Percentiles rank a stretch among this genome's conserved stretches.
phyloP scores from a whole-genome alignment of 2,329 filamentous ascomycete genomes.

The Fusarium drepaniforme region DNA sequence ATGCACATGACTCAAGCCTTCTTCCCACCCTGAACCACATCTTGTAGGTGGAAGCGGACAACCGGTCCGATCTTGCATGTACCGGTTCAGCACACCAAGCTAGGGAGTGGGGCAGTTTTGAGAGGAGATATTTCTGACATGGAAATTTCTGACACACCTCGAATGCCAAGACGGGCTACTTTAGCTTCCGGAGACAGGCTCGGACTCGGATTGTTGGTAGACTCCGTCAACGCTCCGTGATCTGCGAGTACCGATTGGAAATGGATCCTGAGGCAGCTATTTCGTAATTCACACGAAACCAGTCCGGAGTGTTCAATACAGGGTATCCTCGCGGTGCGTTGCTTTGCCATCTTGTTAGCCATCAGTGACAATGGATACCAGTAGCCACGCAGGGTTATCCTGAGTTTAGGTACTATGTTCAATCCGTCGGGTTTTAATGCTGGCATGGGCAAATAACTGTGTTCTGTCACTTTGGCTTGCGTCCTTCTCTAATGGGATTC shows the following conservation, averaged over 20 bases:
- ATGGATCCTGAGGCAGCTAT: background rate
- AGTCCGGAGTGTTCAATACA: background rate
- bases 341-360: background rate
- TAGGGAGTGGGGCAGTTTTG: background rate
- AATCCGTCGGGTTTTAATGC: background rate
- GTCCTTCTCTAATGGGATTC: background rate
- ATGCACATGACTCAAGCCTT: background rate
- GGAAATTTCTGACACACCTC: background rate
- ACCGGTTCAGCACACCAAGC: background rate
- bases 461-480: background rate
- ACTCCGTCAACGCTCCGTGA: background rate
- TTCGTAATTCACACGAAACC: background rate
- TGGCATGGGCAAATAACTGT: background rate
- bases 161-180: background rate
- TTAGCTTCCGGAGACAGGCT: background rate
- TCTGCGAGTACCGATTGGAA: background rate
- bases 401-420: background rate
- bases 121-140: background rate
- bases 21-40: background rate
- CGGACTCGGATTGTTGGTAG: background rate
- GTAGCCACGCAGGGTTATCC: background rate
- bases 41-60: background rate
- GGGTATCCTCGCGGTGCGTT: background rate
- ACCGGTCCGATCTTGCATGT: background rate
- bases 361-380: background rate